phyloP scores from a whole-genome alignment of 768 basidiomycete genomes.

The Mycena rebaudengoi region DNA sequence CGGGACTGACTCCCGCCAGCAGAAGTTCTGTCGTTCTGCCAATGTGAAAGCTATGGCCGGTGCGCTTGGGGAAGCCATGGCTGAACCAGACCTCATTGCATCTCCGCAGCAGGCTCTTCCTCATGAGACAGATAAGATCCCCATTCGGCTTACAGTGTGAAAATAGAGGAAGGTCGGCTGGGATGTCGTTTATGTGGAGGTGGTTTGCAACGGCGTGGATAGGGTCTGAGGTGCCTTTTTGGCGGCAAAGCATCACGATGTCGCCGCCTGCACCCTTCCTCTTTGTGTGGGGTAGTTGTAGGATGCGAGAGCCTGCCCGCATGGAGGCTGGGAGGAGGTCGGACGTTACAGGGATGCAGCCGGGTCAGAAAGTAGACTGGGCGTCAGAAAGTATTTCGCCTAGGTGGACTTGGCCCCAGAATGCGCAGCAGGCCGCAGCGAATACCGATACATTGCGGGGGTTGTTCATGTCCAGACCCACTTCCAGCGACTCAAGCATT shows the following conservation, averaged over 20 bases:
- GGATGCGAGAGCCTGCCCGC: background rate
- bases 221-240: conserved; percentile 26
- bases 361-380: background rate
- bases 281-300: conserved; percentile 31
- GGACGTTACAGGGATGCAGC: background rate
- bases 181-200: conserved; percentile 15
- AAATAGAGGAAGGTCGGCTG: conserved; percentile 23
- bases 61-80: background rate
- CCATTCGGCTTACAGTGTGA: background rate
- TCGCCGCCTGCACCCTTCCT: conserved; percentile 28
- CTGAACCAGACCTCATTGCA: background rate
- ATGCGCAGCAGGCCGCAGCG: conserved; percentile 11
- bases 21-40: too few species aligned
- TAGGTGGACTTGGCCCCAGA: conserved; percentile 20
- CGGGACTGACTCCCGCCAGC: background rate
- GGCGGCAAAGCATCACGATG: conserved; percentile 26
- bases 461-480: background rate
- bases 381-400: conserved; percentile 20
- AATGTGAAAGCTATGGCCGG: background rate
- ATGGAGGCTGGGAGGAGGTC: background rate
- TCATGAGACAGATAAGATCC: background rate
- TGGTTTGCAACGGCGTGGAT: conserved; percentile 25
- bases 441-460: conserved; percentile 16
- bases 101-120: background rate
- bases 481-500: conserved; percentile 1